Base-by-base conservation (phyloP, 192 early-diverging fungal genomes). In the Entophlyctis helioformis region DNA sequence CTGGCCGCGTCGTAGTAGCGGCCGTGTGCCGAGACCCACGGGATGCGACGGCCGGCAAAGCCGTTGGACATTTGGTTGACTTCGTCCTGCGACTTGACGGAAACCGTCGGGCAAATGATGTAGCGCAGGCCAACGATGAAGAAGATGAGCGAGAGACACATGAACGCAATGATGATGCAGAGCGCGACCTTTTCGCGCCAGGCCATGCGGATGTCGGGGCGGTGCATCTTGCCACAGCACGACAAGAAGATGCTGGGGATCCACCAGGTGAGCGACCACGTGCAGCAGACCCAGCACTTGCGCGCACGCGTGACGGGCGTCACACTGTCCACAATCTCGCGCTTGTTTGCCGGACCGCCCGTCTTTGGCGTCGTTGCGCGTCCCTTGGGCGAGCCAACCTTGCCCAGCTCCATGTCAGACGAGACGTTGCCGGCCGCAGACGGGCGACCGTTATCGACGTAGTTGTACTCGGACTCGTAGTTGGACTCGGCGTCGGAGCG, bases 161-260 rank as follows among this genome's bases (percentile, higher is more conserved):
- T 58, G 3, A 81, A 48, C 38, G 81, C 65, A 41, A 92, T 89
- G 41, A 92, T 47, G 28, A 81, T 42, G 53, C 83, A 86, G 13
- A 92, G 36, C 24, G 63, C 60, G 7, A 63, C 43, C 57, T 91
- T 91, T 66, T 91, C 89, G 36, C 88, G 72, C 88, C 88, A 91
- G 18, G 88, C 88, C 84, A 86, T 87, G 39, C 69, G 82, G 18
- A 91, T 70, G 54, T 89, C 86, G 40, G 81, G 71, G 37, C 84
- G 74, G 42, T 74, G 76, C 83, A 89, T 82, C n/a, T 34, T 34
- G 22, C 77, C 83, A 45, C 73, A 54, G 29, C 46, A 54, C 2
- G 16, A 13, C 18, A 50, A 77, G 55, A 26, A 57, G 42, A 21
- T 42, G 13, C 69, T 69, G 4, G 81, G 82, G 26, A 85, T 81